phyloP scores from a whole-genome alignment of 768 basidiomycete genomes.

The Strobilomyces echinocephalus region DNA sequence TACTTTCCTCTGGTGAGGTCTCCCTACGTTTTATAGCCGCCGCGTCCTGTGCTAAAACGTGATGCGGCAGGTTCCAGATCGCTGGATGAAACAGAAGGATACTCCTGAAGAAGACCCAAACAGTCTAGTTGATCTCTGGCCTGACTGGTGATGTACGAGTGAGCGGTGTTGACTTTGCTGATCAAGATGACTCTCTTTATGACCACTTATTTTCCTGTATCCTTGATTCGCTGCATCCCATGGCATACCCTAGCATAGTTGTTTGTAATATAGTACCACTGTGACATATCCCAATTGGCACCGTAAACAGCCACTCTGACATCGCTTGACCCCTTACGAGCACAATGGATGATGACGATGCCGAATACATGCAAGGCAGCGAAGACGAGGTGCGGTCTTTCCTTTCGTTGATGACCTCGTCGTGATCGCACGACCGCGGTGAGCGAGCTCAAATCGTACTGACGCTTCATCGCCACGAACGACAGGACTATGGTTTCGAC shows the following conservation, averaged over 20 bases:
- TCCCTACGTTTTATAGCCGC: not conserved
- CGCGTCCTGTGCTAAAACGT: constrained; percentile 1
- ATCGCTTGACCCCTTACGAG: constrained; percentile 4
- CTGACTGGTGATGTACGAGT: constrained; percentile 46
- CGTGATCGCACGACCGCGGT: not conserved
- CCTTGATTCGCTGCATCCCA: constrained; percentile 12
- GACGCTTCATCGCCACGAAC: constrained; percentile 3
- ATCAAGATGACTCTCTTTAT: not conserved
- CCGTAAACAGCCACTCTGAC: not conserved
- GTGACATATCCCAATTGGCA: constrained; percentile 4
- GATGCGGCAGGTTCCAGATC: constrained; percentile 64
- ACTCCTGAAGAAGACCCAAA: constrained; percentile 70
- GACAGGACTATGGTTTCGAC: constrained; percentile 90
- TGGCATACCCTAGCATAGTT: constrained; percentile 16
- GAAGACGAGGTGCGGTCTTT: constrained; percentile 66
- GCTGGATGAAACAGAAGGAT: constrained; percentile 87
- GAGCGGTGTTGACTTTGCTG: not conserved
- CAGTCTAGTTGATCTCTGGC: constrained; percentile 54
- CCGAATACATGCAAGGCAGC: constrained; percentile 89
- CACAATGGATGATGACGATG: constrained; percentile 87
- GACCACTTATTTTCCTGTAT: constrained; percentile 4
- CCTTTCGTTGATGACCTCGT: not conserved
- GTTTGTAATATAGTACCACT: constrained; percentile 17
- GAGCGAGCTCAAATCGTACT: constrained; percentile 2
- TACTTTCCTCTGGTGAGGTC: constrained; percentile 76